These are phyloP conservation scores for Metarhizium anisopliae DNA, from an alignment of 2,329 filamentous ascomycete genomes.

Conservation along the genomic window DNA sequence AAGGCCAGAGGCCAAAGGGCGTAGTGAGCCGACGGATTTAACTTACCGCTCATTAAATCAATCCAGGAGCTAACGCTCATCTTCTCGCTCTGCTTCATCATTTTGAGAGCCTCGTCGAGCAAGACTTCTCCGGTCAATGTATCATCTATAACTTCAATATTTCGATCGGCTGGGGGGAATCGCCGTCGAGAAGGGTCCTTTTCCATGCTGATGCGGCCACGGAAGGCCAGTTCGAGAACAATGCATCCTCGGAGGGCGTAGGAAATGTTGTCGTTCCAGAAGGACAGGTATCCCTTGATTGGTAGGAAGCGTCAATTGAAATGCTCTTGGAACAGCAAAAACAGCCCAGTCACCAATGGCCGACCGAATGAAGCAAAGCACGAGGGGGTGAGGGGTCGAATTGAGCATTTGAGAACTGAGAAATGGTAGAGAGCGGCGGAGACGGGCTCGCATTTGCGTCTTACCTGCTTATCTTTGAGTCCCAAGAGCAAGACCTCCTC, in stretches of 20 bases:
- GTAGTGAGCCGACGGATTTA: neutral
- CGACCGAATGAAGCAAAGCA: neutral
- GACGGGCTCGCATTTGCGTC: neutral
- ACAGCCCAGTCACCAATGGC: neutral
- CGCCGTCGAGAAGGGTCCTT: conserved; percentile 87
- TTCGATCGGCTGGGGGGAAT: conserved; percentile 83
- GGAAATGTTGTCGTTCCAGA: conserved; percentile 99
- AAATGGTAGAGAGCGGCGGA: neutral
- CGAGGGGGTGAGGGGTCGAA: too few relatives aligned
- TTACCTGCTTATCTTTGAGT: conserved; percentile 96
- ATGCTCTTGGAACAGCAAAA: neutral
- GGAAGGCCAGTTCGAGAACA: conserved; percentile 92
- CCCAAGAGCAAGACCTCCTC: conserved; percentile 94
- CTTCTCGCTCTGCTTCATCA: conserved; percentile 99
- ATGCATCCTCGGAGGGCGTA: conserved; percentile 97
- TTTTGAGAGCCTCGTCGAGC: conserved; percentile 94
- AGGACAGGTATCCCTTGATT: conserved; percentile 84
- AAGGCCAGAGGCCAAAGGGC: neutral
- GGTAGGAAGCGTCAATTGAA: neutral
- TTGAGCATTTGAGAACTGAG: neutral
- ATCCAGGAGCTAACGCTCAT: conserved; percentile 99
- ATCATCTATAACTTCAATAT: conserved; percentile 96
- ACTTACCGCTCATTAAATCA: conserved; percentile 91
- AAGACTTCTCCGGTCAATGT: conserved; percentile 94
- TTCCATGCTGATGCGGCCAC: conserved; percentile 96